Evolutionary conservation across 2,329 filamentous ascomycete genomes (phyloP).

Genomic region (Colletotrichum nymphaeae): DNA sequence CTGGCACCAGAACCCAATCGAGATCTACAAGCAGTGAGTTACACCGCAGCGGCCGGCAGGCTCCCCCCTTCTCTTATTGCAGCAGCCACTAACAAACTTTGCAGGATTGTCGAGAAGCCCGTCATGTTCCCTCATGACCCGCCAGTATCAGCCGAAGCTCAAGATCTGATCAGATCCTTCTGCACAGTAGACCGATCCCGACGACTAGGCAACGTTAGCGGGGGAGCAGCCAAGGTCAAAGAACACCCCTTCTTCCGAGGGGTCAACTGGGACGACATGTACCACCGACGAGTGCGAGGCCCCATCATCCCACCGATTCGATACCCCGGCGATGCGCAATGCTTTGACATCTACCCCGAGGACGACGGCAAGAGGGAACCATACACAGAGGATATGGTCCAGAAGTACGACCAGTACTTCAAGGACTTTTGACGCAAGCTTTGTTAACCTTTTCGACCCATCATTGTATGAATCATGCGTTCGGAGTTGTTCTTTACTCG

Average conservation of each 20-base stretch:
- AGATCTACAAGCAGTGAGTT: slow-evolving; percentile 82
- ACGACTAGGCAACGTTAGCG: slow-evolving; percentile 81
- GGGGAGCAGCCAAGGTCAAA: slow-evolving; percentile 79
- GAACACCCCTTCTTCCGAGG: slow-evolving; percentile 79
- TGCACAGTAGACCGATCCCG: slow-evolving; percentile 84
- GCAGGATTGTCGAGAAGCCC: slow-evolving; percentile 81
- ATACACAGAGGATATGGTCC: slow-evolving; percentile 76
- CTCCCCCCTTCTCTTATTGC: not conserved
- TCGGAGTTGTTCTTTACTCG: slow-evolving; percentile 1
- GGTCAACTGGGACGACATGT: slow-evolving; percentile 80
- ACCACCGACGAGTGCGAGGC: slow-evolving; percentile 71
- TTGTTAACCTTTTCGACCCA: not conserved
- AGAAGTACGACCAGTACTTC: slow-evolving; percentile 78
- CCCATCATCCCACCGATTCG: slow-evolving; percentile 82
- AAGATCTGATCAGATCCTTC: slow-evolving; percentile 80
- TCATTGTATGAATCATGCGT: slow-evolving; percentile 12
- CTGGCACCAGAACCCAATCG: slow-evolving; percentile 87
- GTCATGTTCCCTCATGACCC: slow-evolving; percentile 79
- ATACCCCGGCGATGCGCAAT: slow-evolving; percentile 79
- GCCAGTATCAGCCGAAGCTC: slow-evolving; percentile 73
- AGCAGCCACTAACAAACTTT: slow-evolving; percentile 4
- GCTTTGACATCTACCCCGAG: slow-evolving; percentile 87
- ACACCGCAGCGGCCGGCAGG: not conserved
- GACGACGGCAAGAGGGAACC: slow-evolving; percentile 73
- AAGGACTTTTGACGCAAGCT: slow-evolving; percentile 70